phyloP scores from a whole-genome alignment of 257 asterid species.

The Verbascum thapsus region DNA sequence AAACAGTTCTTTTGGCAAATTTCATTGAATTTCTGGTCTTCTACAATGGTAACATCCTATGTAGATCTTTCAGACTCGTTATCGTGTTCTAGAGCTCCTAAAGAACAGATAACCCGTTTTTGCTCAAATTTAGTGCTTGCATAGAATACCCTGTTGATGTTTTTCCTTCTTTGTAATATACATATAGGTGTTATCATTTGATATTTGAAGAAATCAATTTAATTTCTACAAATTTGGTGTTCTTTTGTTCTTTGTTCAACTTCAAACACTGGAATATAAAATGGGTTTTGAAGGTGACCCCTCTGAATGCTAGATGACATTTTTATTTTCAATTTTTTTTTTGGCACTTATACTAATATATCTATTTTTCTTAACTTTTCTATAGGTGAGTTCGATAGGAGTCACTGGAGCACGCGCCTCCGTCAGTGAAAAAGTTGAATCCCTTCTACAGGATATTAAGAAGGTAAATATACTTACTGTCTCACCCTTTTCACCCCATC shows the following conservation, averaged over 20 bases:
- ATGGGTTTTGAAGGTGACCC: not conserved
- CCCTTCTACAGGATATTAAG: conserved; percentile 73
- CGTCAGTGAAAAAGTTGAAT: conserved; percentile 64
- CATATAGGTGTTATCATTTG: not conserved
- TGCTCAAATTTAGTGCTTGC: not conserved
- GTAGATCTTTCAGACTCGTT: not conserved
- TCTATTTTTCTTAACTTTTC: conserved; percentile 18
- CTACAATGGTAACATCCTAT: too few relatives aligned
- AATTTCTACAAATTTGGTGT: too few relatives aligned
- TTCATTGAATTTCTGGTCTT: too few relatives aligned
- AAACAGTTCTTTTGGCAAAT: too few relatives aligned
- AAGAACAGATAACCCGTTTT: too few relatives aligned
- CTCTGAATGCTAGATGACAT: not conserved
- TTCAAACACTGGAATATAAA: not conserved
- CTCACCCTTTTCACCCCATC: conserved; percentile 5
- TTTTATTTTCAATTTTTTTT: not conserved
- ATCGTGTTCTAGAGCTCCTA: not conserved
- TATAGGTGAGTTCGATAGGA: conserved; percentile 82
- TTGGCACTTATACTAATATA: not conserved
- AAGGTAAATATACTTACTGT: conserved; percentile 48
- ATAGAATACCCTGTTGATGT: not conserved
- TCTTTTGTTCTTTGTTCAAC: not conserved
- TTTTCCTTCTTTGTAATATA: not conserved
- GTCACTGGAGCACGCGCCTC: conserved; percentile 88
- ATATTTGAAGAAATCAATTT: not conserved